These are phyloP conservation scores for Kwoniella sp. DNA, from an alignment of 768 basidiomycete species.

Conservation along the genomic window DNA sequence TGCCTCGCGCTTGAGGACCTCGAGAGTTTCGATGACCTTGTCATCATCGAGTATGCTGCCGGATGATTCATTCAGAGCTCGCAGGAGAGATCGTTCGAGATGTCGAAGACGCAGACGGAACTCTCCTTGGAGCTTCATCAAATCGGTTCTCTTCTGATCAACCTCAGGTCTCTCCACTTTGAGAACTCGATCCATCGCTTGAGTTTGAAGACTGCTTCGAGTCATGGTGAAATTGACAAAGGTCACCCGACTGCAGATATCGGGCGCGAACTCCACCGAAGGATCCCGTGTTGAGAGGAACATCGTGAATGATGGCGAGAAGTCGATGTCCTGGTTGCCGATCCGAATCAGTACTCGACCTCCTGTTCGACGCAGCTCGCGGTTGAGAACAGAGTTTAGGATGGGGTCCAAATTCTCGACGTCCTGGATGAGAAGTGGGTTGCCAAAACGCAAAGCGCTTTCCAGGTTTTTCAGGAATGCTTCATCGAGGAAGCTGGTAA, in stretches of 20 bases:
- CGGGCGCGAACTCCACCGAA: slow-evolving; percentile 94
- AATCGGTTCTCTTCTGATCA: slow-evolving; percentile 87
- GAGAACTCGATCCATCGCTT: slow-evolving; percentile 93
- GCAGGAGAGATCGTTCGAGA: slow-evolving; percentile 83
- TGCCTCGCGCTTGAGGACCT: slow-evolving; percentile 91
- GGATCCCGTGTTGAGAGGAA: slow-evolving; percentile 97
- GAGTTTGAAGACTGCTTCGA: slow-evolving; percentile 93
- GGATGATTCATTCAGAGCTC: slow-evolving; percentile 91
- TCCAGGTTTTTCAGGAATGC: slow-evolving; percentile 98
- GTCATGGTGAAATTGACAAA: slow-evolving; percentile 99
- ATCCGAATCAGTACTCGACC: slow-evolving; percentile 95
- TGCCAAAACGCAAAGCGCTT: slow-evolving; percentile 97
- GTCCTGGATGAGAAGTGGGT: slow-evolving; percentile 93
- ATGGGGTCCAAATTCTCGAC: slow-evolving; percentile 97
- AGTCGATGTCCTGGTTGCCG: slow-evolving; percentile 97
- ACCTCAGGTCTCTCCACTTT: slow-evolving; percentile 96
- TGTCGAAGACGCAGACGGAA: slow-evolving; percentile 88
- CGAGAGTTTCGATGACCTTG: slow-evolving; percentile 85
- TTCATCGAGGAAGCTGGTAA: slow-evolving; percentile 97
- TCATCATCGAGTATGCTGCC: slow-evolving; percentile 99
- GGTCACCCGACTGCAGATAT: slow-evolving; percentile 94
- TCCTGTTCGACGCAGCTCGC: slow-evolving; percentile 89
- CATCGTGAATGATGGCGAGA: slow-evolving; percentile 99
- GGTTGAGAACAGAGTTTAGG: slow-evolving; percentile 93
- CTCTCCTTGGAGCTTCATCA: slow-evolving; percentile 98